Evolutionary conservation across 176 grass and related monocot species (phyloP), one percentile per base, ranked within the genome.

Genomic region (Raddia distichophylla): DNA sequence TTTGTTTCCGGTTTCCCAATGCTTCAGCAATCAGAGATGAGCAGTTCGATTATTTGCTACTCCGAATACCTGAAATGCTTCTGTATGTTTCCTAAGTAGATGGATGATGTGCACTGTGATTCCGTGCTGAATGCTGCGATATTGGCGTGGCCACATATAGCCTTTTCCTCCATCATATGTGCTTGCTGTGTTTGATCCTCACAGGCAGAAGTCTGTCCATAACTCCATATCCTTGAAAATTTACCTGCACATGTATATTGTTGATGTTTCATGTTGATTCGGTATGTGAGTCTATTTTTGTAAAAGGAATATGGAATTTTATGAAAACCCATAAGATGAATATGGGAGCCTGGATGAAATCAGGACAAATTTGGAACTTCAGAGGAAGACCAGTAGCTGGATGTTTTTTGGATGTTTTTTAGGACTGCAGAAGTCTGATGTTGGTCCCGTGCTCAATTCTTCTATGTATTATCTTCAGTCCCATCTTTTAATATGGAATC

Each of bases 401-500:
- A 57, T 8, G 6, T 18, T 14, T 56, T 57, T 65, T 4, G 40
- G 18, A 57, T 8, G 6, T 18, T 14, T 56, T 57, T 57, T 57
- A 8, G 54, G 54, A 57, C 17, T n/a, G 54, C 54, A n/a, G 54
- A 18, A 57, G 17, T n/a, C 7, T 54, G 52, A 8, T 18, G 54
- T 56, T 56, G 6, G 18, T 7, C 18, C 19, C 19, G 18, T 19
- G 54, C 43, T 58, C 64, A 68, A 12, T 61, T 75, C 45, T 58
- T 61, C 0, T 40, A 40, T 40, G 48, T 76, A 15, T 60, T 62
- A 69, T 81, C 9, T 87, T 13, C 56, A 70, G 16, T 1, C 80
- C 47, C 14, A 50, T 32, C 49, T 54, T 84, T 34, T 3, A n/a
- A 5, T 52, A 1, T 49, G 11, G 52, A 60, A 69, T 58, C 9